Evolutionary conservation across 106 monocot species (phyloP).

Genomic region (Hemerocallis citrina): DNA sequence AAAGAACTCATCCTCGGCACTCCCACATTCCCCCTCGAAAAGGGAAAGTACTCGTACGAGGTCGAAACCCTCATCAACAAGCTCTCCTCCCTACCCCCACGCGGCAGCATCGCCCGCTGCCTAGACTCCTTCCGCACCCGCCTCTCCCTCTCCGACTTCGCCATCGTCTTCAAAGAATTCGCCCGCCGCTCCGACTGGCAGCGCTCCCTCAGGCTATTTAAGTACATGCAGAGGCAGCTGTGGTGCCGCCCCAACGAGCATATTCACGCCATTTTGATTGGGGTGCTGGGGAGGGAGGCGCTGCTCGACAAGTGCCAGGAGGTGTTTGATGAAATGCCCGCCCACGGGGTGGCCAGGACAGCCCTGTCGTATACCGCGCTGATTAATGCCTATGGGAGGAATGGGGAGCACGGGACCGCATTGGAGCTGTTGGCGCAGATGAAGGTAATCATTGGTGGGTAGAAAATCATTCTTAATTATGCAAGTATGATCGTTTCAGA

Average conservation of each 20-base stretch:
- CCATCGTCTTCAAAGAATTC: slow-evolving; percentile 84
- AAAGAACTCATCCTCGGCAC: slow-evolving; percentile 53
- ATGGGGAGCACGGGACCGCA: slow-evolving; percentile 45
- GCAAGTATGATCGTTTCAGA: too few relatives aligned
- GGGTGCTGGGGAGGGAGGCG: slow-evolving; percentile 63
- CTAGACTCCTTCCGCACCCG: slow-evolving; percentile 74
- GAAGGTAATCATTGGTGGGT: slow-evolving; percentile 37
- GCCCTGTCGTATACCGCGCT: slow-evolving; percentile 81
- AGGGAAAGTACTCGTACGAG: slow-evolving; percentile 80
- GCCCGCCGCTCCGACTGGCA: slow-evolving; percentile 92
- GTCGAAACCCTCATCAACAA: slow-evolving; percentile 83
- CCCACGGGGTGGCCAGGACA: slow-evolving; percentile 45
- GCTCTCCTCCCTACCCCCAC: slow-evolving; percentile 87
- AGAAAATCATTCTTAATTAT: too few relatives aligned
- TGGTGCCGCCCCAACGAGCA: slow-evolving; percentile 99
- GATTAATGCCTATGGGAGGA: slow-evolving; percentile 74
- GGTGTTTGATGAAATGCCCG: slow-evolving; percentile 75
- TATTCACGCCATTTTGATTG: slow-evolving; percentile 85
- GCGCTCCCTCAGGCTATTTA: slow-evolving; percentile 92
- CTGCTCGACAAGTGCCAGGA: slow-evolving; percentile 73
- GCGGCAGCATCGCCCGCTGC: slow-evolving; percentile 91
- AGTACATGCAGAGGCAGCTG: slow-evolving; percentile 92
- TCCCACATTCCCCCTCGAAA: slow-evolving; percentile 42
- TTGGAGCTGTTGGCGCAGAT: slow-evolving; percentile 55
- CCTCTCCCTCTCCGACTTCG: slow-evolving; percentile 80